Percentiles rank a stretch among this genome's conserved stretches.
Conservation (phyloP, 768 basidiomycete genomes). For the Lactifluus hygrophoroides region DNA sequence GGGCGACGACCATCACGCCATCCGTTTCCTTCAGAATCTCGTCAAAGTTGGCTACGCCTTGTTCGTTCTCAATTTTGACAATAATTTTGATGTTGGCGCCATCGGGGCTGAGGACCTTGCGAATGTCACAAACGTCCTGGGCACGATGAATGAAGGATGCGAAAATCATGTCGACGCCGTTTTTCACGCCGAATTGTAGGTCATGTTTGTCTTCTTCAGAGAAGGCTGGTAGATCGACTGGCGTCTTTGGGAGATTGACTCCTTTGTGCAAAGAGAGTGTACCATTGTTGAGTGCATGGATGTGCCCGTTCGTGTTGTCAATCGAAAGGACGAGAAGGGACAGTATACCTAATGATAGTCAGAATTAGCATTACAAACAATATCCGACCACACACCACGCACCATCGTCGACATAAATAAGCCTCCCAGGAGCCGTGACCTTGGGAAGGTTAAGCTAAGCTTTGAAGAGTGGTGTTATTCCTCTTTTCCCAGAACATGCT, state of each 20-base stretch:
- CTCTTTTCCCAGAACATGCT: slow-evolving; percentile 26
- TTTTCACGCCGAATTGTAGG: slow-evolving; percentile 89
- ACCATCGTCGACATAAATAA: slow-evolving; percentile 98
- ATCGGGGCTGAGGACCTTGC: slow-evolving; percentile 86
- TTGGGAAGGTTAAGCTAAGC: slow-evolving; percentile 90
- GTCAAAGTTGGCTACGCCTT: slow-evolving; percentile 98
- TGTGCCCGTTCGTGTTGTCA: slow-evolving; percentile 71
- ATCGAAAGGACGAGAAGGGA: slow-evolving; percentile 88
- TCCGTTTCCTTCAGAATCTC: slow-evolving; percentile 93
- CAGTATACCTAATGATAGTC: slow-evolving; percentile 52
- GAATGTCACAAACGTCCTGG: slow-evolving; percentile 90
- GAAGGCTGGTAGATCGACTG: slow-evolving; percentile 93
- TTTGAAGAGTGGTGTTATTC: slow-evolving; percentile 25
- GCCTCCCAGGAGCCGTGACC: slow-evolving; percentile 91
- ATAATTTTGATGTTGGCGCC: slow-evolving; percentile 98
- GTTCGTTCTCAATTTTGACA: slow-evolving; percentile 99
- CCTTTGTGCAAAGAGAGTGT: slow-evolving; percentile 94
- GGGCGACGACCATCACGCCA: slow-evolving; percentile 99
- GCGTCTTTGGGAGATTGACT: slow-evolving; percentile 97
- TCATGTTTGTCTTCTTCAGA: slow-evolving; percentile 98
- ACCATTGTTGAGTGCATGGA: slow-evolving; percentile 86
- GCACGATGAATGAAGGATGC: slow-evolving; percentile 97
- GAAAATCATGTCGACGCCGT: slow-evolving; percentile 98
- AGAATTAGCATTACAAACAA: not conserved
- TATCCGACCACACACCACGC: slow-evolving; percentile 15